Evolutionary conservation across 2,329 filamentous ascomycete species (phyloP).

Genomic region (Sclerotiophoma versabilis): DNA sequence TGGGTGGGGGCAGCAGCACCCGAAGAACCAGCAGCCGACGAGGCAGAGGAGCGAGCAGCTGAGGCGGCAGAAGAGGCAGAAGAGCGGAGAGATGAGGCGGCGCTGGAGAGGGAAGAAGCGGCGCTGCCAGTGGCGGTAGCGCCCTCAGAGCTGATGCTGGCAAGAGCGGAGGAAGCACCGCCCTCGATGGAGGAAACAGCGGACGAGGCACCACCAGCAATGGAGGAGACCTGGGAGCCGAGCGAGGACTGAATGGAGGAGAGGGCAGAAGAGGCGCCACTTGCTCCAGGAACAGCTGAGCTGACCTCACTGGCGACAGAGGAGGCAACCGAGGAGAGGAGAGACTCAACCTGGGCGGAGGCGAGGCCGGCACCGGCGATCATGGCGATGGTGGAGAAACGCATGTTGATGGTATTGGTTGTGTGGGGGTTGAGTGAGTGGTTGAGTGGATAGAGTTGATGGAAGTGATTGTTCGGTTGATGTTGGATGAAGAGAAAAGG

Average conservation of each 20-base stretch:
- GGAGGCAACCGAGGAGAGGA: conserved; percentile 33
- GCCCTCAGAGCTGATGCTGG: conserved; percentile 24
- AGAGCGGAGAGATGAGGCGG: conserved; percentile 6
- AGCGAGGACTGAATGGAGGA: conserved; percentile 10
- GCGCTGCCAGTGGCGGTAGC: conserved; percentile 18
- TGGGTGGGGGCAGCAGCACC: conserved; percentile 32
- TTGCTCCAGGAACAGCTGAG: conserved; percentile 18
- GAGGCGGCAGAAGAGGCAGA: conserved; percentile 7
- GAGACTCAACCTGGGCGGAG: conserved; percentile 39
- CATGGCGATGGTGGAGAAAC: conserved; percentile 45
- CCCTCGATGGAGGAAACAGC: conserved; percentile 24
- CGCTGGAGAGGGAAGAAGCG: conserved; percentile 4
- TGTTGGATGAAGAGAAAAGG: conserved; percentile 14
- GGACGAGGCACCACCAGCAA: conserved; percentile 15
- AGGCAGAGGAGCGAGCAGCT: conserved; percentile 9
- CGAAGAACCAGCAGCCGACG: conserved; percentile 21
- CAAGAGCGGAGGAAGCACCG: conserved; percentile 20
- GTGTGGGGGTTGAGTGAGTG: conserved; percentile 9
- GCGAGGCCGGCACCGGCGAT: conserved; percentile 39
- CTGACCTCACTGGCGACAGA: conserved; percentile 18
- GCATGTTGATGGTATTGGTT: conserved; percentile 38
- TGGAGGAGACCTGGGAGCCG: conserved; percentile 19
- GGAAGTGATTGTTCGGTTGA: conserved; percentile 22
- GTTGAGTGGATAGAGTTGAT: conserved; percentile 12
- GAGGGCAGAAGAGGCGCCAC: conserved; percentile 15